Evolutionary conservation across 176 grass and related monocot species (phyloP), one percentile per base, ranked within the genome.

Genomic region (Thinopyrum elongatum): DNA sequence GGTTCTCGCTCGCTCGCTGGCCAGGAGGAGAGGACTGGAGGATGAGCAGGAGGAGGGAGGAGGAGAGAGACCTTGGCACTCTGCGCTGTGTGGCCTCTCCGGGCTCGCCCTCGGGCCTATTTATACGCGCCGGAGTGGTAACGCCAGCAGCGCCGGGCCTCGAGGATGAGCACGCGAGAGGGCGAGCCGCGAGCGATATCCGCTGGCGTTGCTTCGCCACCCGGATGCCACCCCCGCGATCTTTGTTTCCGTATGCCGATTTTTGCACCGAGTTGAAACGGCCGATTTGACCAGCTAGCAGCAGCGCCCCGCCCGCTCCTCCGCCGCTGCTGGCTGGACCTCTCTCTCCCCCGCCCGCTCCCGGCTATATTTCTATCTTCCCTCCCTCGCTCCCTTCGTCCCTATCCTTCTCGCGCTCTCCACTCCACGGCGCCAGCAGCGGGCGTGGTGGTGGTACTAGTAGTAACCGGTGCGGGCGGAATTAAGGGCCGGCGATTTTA

Each of bases 401-500:
- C 72, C 63, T 70, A 69, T 57, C 77, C 33, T 64, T 63, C 58
- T 89, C 77, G 34, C 49, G 2, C 49, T 53, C 49, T 65, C 60
- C 61, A 26, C 49, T 65, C 60, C 61, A 42, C 35, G 47, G 38
- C 33, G 74, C 27, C 30, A 36, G 82, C 34, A n/a, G 38, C 26
- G 10, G 41, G 22, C 21, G 5, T n/a, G 16, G 51, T 22, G 26
- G 78, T 44, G 51, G 83, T 27, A 72, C 44, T 49, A 71, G 53
- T 70, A 67, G 91, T 91, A 95, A 95, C 94, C 73, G 84, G 77
- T 91, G 91, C 91, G 78, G 82, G 91, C 91, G 74, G 74, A 86
- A 83, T 86, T 88, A 88, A 93, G 87, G 84, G 87, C 42, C 65
- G 88, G 74, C 36, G 89, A 83, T 90, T 94, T 94, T 86, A 90